Percentiles rank a stretch among this genome's conserved stretches.
Conservation (phyloP, 2,329 filamentous ascomycete species). For the Pezicula rhizophila region DNA sequence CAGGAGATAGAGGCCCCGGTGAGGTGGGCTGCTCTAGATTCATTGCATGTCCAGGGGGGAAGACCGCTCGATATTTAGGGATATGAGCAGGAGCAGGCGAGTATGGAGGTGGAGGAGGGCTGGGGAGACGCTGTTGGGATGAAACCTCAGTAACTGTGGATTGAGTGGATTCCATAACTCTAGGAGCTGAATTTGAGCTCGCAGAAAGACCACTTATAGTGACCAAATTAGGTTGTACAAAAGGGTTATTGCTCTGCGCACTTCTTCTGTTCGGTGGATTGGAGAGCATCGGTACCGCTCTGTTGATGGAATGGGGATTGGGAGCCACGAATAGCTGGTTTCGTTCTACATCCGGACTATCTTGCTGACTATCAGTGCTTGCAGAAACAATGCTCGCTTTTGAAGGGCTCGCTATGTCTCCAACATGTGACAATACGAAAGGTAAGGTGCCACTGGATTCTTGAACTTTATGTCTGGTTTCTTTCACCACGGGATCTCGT, state of each 20-base stretch:
- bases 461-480: constrained; percentile 22
- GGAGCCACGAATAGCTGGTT: constrained; percentile 1
- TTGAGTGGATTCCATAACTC: constrained; percentile 3
- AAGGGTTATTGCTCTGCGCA: constrained; percentile 20
- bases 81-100: constrained; percentile 20
- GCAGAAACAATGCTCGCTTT: constrained; percentile 10
- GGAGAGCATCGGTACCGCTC: constrained; percentile 12
- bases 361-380: constrained; percentile 3
- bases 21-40: constrained; percentile 46
- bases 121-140: background rate
- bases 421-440: constrained; percentile 17
- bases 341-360: constrained; percentile 1
- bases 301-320: constrained; percentile 5
- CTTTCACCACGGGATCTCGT: constrained; percentile 13
- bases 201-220: constrained; percentile 6
- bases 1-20: constrained; percentile 57
- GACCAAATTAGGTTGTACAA: constrained; percentile 12
- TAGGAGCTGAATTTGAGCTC: constrained; percentile 3
- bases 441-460: constrained; percentile 20
- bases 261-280: constrained; percentile 8
- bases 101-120: constrained; percentile 24
- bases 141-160: constrained; percentile 3
- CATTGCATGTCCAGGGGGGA: constrained; percentile 45
- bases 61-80: constrained; percentile 47
- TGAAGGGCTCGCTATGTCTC: constrained; percentile 9